Percentiles rank a stretch among this genome's conserved stretches.
Evolutionary conservation across 176 grass and related monocot genomes (phyloP).

Genomic region (Oryza rufipogon): DNA sequence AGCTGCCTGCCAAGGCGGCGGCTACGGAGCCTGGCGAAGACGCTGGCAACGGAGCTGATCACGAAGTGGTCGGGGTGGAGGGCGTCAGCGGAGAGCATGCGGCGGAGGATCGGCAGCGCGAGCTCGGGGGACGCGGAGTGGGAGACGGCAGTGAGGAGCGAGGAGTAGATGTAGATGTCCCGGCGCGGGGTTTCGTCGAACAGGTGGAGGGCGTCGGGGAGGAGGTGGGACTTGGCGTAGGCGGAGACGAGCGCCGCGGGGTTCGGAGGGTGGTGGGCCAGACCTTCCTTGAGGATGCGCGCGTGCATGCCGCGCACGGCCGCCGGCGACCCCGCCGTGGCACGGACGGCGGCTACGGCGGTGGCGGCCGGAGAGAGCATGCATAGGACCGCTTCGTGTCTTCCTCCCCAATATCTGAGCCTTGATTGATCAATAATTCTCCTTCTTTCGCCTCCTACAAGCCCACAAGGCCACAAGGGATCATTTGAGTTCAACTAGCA

Average conservation of each 20-base stretch:
- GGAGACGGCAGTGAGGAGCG: constrained; percentile 65
- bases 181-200: constrained; percentile 59
- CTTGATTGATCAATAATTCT: too few relatives aligned
- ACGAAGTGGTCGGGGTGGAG: constrained; percentile 71
- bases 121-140: constrained; percentile 46
- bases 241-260: constrained; percentile 51
- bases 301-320: constrained; percentile 51
- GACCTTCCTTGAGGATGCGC: constrained; percentile 61
- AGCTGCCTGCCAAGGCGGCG: constrained; percentile 71
- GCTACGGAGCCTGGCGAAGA: constrained; percentile 48
- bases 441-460: too few relatives aligned
- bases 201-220: constrained; percentile 47
- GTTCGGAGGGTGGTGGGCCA: constrained; percentile 19
- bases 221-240: constrained; percentile 59
- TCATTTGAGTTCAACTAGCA: too few relatives aligned
- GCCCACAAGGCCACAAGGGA: too few relatives aligned
- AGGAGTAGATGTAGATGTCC: constrained; percentile 69
- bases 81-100: constrained; percentile 55
- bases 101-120: constrained; percentile 50
- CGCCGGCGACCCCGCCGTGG: constrained; percentile 30
- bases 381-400: background rate
- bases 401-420: too few relatives aligned
- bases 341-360: constrained; percentile 11
- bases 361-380: constrained; percentile 38
- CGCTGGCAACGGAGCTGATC: constrained; percentile 59